Base-by-base conservation (phyloP, 148 eudicot species). In the Silene uniflora region DNA sequence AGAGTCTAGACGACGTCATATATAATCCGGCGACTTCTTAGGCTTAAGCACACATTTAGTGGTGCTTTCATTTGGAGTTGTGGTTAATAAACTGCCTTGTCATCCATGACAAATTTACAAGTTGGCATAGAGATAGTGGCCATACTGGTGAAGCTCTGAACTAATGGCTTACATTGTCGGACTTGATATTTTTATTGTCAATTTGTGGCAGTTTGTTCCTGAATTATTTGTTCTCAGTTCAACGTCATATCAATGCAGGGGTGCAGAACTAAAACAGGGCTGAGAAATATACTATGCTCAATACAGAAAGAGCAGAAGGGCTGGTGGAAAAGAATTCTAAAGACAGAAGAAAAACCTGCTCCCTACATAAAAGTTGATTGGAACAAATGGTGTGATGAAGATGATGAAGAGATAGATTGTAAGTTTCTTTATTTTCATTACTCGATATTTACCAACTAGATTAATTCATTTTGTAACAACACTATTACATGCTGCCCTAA, bases 311-410 rank as follows among this genome's bases (percentile, higher is more conserved):
- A 86, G 79, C 84, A 84, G 73, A 91, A 84, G 62, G 91, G 87
- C 13, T 93, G 98, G 98, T 93, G 98, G 98, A 82, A 84, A 81
- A 87, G 93, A 73, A 81, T 93, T 23, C 75, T 93, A 74, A 91
- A 88, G 79, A 77, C 93, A 22, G 96, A 92, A 82, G 98, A 78
- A 59, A 93, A 91, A 77, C 91, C 98, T 81, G 85, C 98, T 19
- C 90, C 91, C 12, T 89, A 83, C 79, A 80, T 93, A 59, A 93
- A 93, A 81, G 96, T 91, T 78, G 98, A 93, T 72, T 93, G 98
- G 98, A 87, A 89, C 86, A 91, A 86, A 80, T 93, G 96, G 96
- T 83, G 87, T 65, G 98, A 93, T 77, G 96, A 93, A 81, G 96
- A 91, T 67, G 96, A 90, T 66, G 93, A 89, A 80, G 98, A 89